Evolutionary conservation across 768 basidiomycete species (phyloP).

Genomic region (Cystofilobasidium capitatum): DNA sequence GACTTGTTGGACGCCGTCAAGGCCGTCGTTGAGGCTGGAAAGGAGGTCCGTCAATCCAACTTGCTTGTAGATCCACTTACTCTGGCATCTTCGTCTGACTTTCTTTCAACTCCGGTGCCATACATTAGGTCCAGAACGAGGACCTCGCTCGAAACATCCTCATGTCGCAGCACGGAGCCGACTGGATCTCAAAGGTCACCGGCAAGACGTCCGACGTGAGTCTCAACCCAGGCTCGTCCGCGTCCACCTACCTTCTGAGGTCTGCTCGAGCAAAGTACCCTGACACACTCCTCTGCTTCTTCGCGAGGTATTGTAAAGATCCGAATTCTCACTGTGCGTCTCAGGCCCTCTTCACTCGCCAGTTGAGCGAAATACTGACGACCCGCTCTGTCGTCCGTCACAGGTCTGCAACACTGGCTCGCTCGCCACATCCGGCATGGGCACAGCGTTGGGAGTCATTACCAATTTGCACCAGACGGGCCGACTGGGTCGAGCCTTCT

Average conservation of each 20-base stretch:
- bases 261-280: too few relatives aligned
- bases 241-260: background rate
- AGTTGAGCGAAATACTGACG: background rate
- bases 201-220: constrained; percentile 38
- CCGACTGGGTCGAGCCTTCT: constrained; percentile 73
- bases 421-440: constrained; percentile 89
- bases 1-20: constrained; percentile 40
- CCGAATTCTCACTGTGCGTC: constrained; percentile 20
- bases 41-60: constrained; percentile 40
- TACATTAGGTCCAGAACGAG: constrained; percentile 55
- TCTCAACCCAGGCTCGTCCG: too few relatives aligned
- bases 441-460: constrained; percentile 87
- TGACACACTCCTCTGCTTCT: too few relatives aligned
- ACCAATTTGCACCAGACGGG: constrained; percentile 73
- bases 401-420: constrained; percentile 91
- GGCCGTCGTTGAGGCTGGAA: constrained; percentile 60
- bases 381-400: too few relatives aligned
- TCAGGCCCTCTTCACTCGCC: background rate
- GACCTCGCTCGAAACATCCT: constrained; percentile 75
- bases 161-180: constrained; percentile 77
- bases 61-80: background rate
- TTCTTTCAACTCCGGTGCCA: background rate
- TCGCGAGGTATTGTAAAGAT: too few relatives aligned
- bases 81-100: background rate
- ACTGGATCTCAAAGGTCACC: constrained; percentile 56